A percentile compares a stretch with the other conserved stretches of the same genome.
These are phyloP conservation scores for Dictyostelium brefeldianum DNA, from an alignment of 78 protist genomes.

Conservation along the genomic window DNA sequence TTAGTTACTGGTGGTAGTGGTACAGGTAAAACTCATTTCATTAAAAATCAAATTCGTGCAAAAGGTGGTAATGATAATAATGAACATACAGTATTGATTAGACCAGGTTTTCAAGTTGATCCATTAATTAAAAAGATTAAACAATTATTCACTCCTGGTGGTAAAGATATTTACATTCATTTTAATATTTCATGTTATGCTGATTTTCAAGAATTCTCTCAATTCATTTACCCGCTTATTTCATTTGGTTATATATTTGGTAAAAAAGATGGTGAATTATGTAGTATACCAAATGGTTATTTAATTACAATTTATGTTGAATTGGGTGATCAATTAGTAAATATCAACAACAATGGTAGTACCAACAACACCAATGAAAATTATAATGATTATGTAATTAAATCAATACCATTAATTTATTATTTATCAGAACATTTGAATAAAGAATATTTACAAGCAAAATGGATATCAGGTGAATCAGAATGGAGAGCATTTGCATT, in stretches of 20 bases:
- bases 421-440: conserved; percentile 14
- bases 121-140: neutral
- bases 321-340: conserved; percentile 25
- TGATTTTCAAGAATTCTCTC: conserved; percentile 37
- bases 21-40: conserved; percentile 48
- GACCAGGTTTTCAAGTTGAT: neutral
- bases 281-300: neutral
- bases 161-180: neutral
- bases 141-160: neutral
- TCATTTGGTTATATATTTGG: conserved; percentile 47
- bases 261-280: conserved; percentile 21
- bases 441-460: conserved; percentile 1
- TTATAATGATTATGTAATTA: neutral
- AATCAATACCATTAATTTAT: conserved; percentile 4
- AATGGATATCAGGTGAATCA: neutral
- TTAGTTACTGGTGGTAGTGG: conserved; percentile 43
- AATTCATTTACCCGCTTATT: conserved; percentile 45
- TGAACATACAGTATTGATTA: neutral
- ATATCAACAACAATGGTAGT: neutral
- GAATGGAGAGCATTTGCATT: neutral
- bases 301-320: conserved; percentile 28
- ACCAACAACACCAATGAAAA: neutral
- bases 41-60: neutral
- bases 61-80: neutral
- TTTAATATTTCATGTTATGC: conserved; percentile 52